Evolutionary conservation across 345 rosid genomes (phyloP).

Genomic region (Salix exigua): DNA sequence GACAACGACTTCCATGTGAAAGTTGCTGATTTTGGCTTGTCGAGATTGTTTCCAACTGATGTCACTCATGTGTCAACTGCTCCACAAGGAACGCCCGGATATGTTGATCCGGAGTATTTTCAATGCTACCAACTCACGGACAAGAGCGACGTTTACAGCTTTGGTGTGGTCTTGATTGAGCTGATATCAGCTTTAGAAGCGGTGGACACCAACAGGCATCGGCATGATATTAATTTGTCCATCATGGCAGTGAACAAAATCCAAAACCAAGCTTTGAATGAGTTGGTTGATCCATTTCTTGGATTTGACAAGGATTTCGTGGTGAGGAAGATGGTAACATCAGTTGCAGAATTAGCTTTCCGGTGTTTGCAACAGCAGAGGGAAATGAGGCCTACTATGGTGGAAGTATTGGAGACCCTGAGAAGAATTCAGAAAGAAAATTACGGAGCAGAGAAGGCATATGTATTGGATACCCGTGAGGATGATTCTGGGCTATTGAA

Average conservation of each 20-base stretch:
- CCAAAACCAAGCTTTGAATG: conserved; percentile 57
- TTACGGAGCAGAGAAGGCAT: conserved; percentile 23
- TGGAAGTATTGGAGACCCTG: conserved; percentile 52
- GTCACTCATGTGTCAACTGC: conserved; percentile 83
- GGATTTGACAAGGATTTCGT: conserved; percentile 49
- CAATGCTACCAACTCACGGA: conserved; percentile 73
- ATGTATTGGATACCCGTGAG: conserved; percentile 35
- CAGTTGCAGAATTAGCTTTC: conserved; percentile 68
- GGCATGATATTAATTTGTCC: conserved; percentile 64
- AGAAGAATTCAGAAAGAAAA: conserved; percentile 41
- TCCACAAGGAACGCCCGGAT: conserved; percentile 96
- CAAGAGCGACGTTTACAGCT: conserved; percentile 89
- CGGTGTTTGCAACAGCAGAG: conserved; percentile 73
- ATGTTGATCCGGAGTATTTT: conserved; percentile 82
- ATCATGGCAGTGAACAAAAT: conserved; percentile 72
- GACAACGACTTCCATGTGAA: conserved; percentile 57
- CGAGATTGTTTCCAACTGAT: conserved; percentile 63
- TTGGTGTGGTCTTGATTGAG: conserved; percentile 79
- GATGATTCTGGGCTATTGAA: conserved; percentile 55
- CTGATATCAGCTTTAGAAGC: conserved; percentile 64
- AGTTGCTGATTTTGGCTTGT: conserved; percentile 93
- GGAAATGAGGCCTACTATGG: conserved; percentile 75
- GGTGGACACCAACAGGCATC: conserved; percentile 63
- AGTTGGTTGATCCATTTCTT: conserved; percentile 62
- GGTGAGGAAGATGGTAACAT: conserved; percentile 40